Conservation (phyloP, 2,329 filamentous ascomycete species). For the Phoma sp. region DNA sequence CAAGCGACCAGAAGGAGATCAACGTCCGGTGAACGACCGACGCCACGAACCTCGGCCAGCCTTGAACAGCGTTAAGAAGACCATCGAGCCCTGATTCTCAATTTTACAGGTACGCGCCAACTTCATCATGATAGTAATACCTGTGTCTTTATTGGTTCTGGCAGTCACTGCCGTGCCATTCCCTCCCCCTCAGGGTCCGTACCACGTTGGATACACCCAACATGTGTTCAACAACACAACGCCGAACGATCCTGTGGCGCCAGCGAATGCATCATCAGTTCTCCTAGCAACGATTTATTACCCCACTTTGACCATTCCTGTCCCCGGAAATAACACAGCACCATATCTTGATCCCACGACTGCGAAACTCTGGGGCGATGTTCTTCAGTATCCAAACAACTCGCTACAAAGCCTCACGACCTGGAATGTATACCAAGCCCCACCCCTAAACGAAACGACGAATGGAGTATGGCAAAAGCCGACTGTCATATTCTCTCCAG, state of each 20-base stretch:
- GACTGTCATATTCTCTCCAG: slow-evolving; percentile 28
- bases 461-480: slow-evolving; percentile 6
- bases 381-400: slow-evolving; percentile 12
- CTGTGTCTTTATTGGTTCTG: background rate
- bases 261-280: slow-evolving; percentile 17
- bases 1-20: too few relatives aligned
- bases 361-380: slow-evolving; percentile 23
- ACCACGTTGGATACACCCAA: slow-evolving; percentile 31
- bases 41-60: too few relatives aligned
- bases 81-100: too few relatives aligned
- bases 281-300: slow-evolving; percentile 35
- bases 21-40: too few relatives aligned
- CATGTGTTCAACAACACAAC: slow-evolving; percentile 35
- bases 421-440: slow-evolving; percentile 21
- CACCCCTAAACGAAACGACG: slow-evolving; percentile 7
- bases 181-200: slow-evolving; percentile 27
- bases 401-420: slow-evolving; percentile 17
- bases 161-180: slow-evolving; percentile 4
- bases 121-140: background rate
- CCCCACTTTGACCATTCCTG: slow-evolving; percentile 23
- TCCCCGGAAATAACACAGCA: slow-evolving; percentile 20
- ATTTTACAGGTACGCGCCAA: too few relatives aligned
- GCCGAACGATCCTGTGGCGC: slow-evolving; percentile 26
- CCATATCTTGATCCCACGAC: slow-evolving; percentile 32
- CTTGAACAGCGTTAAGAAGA: too few relatives aligned